phyloP scores from a whole-genome alignment of 257 asterid genomes.

The Solanum tacnaense region DNA sequence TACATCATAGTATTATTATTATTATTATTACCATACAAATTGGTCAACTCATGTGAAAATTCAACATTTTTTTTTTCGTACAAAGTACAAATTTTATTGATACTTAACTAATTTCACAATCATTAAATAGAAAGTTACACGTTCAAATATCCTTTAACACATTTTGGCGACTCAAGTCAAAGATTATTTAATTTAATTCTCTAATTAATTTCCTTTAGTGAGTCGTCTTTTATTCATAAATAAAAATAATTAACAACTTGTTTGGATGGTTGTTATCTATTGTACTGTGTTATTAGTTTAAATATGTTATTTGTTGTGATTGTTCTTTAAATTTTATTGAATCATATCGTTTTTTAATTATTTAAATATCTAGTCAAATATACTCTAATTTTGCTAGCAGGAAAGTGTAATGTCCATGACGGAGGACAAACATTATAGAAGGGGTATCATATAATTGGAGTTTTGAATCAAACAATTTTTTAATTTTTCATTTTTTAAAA shows the following conservation, averaged over 20 bases:
- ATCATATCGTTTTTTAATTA: not conserved
- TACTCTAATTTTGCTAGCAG: not conserved
- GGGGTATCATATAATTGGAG: not conserved
- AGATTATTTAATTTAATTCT: not conserved
- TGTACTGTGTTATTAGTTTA: not conserved
- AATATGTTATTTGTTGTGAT: no score
- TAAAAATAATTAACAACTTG: not conserved
- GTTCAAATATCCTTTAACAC: not conserved
- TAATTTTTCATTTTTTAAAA: no score
- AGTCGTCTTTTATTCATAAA: not conserved
- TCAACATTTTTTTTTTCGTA: not conserved
- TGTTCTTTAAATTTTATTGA: no score
- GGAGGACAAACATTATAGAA: not conserved
- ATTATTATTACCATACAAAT: not conserved
- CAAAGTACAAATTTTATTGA: not conserved
- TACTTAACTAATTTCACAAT: not conserved
- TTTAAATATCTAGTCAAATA: not conserved
- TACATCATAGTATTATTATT: not conserved
- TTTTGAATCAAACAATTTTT: no score
- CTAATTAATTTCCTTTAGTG: not conserved
- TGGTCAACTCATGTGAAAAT: not conserved
- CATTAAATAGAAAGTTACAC: not conserved
- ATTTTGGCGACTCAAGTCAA: not conserved
- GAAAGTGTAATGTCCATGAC: not conserved
- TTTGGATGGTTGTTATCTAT: not conserved